Base-by-base conservation (phyloP, 768 basidiomycete genomes). In the Phaffia australis region DNA sequence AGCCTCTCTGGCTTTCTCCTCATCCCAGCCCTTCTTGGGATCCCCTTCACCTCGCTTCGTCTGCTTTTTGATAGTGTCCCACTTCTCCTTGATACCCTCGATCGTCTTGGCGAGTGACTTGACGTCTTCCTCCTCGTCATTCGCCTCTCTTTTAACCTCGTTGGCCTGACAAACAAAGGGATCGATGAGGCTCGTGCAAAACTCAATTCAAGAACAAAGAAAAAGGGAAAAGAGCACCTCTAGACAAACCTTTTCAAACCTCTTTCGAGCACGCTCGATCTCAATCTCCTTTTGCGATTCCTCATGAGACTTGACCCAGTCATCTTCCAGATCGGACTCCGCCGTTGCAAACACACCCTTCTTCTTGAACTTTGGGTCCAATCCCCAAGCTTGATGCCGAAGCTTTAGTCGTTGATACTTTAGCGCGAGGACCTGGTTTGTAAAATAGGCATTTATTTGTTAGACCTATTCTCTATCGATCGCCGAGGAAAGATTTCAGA, bases 341-440 rank as follows among this genome's bases (percentile, higher is more conserved):
- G 87, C 85, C 4, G 86, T 85, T 6, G 78, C 77, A 70, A 90
- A 89, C 23, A 79, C 75, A 69, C 83, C 83, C 68, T 87, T 84
- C 76, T 90, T 93, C 81, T 88, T 87, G 77, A 81, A 83, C 78
- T 87, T 87, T 19, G 85, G 69, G 68, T 95, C 89, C 42, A 87
- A 74, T 48, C 79, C 80, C 78, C 94, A 89, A 23, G 97, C 81
- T 60, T 83, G 86, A 71, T 91, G 88, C 8, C 95, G 89, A 27
- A 95, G 81, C 76, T 97, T 97, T 90, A 93, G 93, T 46, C 92
- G 86, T 68, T 98, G 92, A 74, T 99, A 98, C 76, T 97, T 98
- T 73, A 99, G 78, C 18, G 83, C 82, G 52, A 87, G 86, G 69
- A 89, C 82, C 93, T 97, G 73, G 29, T 54, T 21, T 29, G 23